phyloP scores from a whole-genome alignment of 495 filamentous ascomycete species.

The Tuber indicum region DNA sequence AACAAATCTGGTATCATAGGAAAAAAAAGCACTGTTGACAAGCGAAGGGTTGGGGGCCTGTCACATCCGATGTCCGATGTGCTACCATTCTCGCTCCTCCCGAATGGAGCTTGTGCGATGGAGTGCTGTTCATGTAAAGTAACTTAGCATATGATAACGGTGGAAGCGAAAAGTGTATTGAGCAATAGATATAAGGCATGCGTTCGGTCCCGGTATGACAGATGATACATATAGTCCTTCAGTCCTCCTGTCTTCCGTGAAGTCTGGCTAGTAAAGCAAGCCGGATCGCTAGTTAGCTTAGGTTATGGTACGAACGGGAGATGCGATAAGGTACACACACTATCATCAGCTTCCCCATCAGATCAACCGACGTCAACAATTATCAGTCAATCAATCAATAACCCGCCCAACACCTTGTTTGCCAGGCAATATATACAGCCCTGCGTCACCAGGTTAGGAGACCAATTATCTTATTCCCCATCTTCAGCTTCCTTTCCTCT shows the following conservation, averaged over 20 bases:
- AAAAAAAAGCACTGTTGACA: not conserved
- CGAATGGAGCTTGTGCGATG: not conserved
- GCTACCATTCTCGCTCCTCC: not conserved
- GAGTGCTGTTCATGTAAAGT: not conserved
- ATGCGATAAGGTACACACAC: not conserved
- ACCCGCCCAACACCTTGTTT: not conserved
- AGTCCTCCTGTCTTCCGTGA: not conserved
- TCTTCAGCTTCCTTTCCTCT: not conserved
- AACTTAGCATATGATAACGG: not conserved
- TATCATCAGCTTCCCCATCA: not conserved
- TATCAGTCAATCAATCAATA: not conserved
- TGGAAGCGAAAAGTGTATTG: not conserved
- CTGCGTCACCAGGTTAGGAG: not conserved
- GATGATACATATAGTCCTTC: not conserved
- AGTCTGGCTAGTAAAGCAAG: not conserved
- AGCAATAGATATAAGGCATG: not conserved
- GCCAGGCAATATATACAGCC: not conserved
- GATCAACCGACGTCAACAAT: not conserved
- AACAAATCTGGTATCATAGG: not conserved
- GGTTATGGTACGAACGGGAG: not conserved
- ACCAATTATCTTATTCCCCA: not conserved
- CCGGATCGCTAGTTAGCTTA: not conserved
- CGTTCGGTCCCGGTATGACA: not conserved
- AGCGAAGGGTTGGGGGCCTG: not conserved
- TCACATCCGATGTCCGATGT: not conserved